These are phyloP conservation scores for Sordaria brevicollis DNA, from an alignment of 495 filamentous ascomycete species.

Conservation along the genomic window DNA sequence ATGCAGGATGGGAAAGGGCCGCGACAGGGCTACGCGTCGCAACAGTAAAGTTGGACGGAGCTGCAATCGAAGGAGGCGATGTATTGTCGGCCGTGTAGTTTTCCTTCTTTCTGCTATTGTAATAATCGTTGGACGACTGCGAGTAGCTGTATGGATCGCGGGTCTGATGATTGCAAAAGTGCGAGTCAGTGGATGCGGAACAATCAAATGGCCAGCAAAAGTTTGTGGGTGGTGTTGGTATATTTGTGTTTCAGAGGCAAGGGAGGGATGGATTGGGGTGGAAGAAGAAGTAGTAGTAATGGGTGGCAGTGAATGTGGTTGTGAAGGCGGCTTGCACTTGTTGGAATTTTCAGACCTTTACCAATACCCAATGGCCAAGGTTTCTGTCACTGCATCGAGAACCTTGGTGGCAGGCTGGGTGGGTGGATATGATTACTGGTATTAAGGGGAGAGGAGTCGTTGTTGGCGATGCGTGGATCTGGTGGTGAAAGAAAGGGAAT, in stretches of 20 bases:
- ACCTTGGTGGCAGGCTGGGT: constrained; percentile 1
- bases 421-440: constrained; percentile 6
- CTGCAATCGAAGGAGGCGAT: constrained; percentile 28
- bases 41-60: constrained; percentile 36
- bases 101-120: constrained; percentile 32
- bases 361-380: background rate
- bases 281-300: background rate
- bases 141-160: constrained; percentile 42
- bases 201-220: background rate
- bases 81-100: constrained; percentile 34
- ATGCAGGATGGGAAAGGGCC: constrained; percentile 42
- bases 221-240: background rate
- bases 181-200: constrained; percentile 12
- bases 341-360: background rate
- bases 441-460: background rate
- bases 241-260: constrained; percentile 1
- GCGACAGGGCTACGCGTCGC: constrained; percentile 42
- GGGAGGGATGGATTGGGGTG: background rate
- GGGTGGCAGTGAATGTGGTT: background rate
- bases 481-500: constrained; percentile 5
- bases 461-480: background rate
- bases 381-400: background rate
- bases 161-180: constrained; percentile 24
- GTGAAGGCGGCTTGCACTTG: background rate
- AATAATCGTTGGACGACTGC: constrained; percentile 34